Percentiles rank a stretch among this genome's conserved stretches.
Conservation (phyloP, 192 early-diverging fungal species). For the Linnemannia schmuckeri region DNA sequence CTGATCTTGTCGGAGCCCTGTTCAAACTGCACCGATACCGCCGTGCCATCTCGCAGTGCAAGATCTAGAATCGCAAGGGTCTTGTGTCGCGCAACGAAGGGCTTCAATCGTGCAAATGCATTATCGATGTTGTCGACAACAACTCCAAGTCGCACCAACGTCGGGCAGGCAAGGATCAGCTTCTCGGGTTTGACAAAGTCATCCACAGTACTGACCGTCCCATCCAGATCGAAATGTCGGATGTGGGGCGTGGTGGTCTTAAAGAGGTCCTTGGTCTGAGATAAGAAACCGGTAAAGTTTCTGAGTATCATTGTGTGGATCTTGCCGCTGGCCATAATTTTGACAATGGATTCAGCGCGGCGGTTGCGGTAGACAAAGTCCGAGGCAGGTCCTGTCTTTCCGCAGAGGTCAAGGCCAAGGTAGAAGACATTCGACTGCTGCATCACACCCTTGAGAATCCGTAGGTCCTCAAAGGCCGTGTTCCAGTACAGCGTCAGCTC, state of each 20-base stretch:
- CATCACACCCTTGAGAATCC: background rate
- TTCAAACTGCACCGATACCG: background rate
- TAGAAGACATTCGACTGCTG: background rate
- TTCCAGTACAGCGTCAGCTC: constrained; percentile 17
- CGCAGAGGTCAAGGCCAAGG: background rate
- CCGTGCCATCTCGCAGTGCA: background rate
- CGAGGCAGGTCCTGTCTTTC: background rate
- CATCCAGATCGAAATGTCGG: background rate
- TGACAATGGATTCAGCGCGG: background rate
- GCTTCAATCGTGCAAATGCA: background rate
- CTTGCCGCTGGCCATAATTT: background rate
- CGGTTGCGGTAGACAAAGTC: constrained; percentile 5
- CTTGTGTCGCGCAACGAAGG: background rate
- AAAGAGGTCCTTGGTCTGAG: background rate
- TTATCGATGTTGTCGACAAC: background rate
- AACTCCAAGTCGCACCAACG: background rate
- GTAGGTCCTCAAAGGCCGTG: constrained; percentile 1
- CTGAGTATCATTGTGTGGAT: background rate
- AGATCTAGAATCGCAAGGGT: background rate
- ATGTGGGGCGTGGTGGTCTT: background rate
- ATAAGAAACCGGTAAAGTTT: background rate
- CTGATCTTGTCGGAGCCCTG: background rate
- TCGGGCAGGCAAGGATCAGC: background rate
- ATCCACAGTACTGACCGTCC: background rate
- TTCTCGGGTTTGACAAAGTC: background rate